Conservation (phyloP, 1,284 basidiomycete species). For the Austroboletus niveus region DNA sequence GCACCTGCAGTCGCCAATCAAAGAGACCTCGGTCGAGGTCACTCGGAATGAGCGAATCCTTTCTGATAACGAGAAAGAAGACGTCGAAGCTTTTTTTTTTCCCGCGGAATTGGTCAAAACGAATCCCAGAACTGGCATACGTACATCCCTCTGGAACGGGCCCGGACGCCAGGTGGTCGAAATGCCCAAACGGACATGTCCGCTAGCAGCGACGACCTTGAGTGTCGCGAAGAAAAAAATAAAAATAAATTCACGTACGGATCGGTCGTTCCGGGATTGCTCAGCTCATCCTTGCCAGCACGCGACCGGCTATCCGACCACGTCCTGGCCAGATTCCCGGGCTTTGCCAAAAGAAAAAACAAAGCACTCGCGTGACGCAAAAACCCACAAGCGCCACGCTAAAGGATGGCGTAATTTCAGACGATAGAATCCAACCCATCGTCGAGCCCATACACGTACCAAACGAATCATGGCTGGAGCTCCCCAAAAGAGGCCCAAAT, state of each 20-base stretch:
- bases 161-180: conserved; percentile 5
- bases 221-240: background rate
- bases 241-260: conserved; percentile 1
- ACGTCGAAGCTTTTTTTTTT: conserved; percentile 17
- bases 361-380: conserved; percentile 14
- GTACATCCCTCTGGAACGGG: conserved; percentile 5
- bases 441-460: conserved; percentile 9
- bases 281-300: conserved; percentile 2
- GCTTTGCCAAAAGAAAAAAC: conserved; percentile 5
- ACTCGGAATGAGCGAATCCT: background rate
- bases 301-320: conserved; percentile 3
- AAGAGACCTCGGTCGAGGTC: conserved; percentile 12
- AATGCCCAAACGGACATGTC: background rate
- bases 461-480: conserved; percentile 6
- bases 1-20: conserved; percentile 19
- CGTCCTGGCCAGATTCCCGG: background rate
- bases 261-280: background rate
- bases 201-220: background rate
- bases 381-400: conserved; percentile 1
- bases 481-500: conserved; percentile 8
- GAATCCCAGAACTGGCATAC: background rate
- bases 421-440: conserved; percentile 1
- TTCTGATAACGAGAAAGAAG: conserved; percentile 3
- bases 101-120: conserved; percentile 21
- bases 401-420: conserved; percentile 24